Percentiles rank a stretch among this genome's conserved stretches.
Evolutionary conservation across 2,329 filamentous ascomycete genomes (phyloP).

Genomic region (Aspergillus eucalypticola): DNA sequence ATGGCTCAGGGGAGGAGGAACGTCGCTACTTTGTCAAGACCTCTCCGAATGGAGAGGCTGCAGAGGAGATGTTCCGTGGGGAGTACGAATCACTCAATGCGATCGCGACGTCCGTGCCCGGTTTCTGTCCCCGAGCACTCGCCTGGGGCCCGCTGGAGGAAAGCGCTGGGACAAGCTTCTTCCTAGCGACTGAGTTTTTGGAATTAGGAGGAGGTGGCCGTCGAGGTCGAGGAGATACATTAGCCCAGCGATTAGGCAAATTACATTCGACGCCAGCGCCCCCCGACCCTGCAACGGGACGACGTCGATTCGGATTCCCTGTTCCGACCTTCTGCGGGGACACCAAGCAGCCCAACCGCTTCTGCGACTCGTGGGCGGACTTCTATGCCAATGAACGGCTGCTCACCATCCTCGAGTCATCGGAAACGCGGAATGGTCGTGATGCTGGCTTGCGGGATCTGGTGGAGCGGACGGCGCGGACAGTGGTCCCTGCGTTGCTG

Average conservation of each 20-base stretch:
- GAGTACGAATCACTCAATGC: slow-evolving; percentile 84
- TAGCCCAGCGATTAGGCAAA: slow-evolving; percentile 75
- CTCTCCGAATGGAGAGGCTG: slow-evolving; percentile 32
- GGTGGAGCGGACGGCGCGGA: slow-evolving; percentile 63
- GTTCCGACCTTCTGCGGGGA: slow-evolving; percentile 83
- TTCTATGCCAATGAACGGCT: slow-evolving; percentile 82
- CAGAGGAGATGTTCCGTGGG: slow-evolving; percentile 55
- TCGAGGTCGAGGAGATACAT: slow-evolving; percentile 40
- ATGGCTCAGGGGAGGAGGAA: slow-evolving; percentile 26
- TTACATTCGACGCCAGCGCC: slow-evolving; percentile 77
- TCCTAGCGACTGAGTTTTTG: slow-evolving; percentile 76
- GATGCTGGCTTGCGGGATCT: slow-evolving; percentile 63
- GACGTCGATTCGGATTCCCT: slow-evolving; percentile 75
- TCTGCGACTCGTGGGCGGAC: slow-evolving; percentile 72
- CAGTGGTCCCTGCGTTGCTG: slow-evolving; percentile 75
- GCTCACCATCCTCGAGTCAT: slow-evolving; percentile 61
- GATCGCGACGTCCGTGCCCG: slow-evolving; percentile 69
- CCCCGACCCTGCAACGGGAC: slow-evolving; percentile 25
- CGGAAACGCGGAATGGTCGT: slow-evolving; percentile 61
- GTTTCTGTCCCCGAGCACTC: slow-evolving; percentile 73
- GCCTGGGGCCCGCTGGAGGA: slow-evolving; percentile 65
- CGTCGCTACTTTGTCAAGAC: slow-evolving; percentile 45
- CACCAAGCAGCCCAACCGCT: slow-evolving; percentile 78
- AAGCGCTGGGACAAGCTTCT: slow-evolving; percentile 47
- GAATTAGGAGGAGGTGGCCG: slow-evolving; percentile 60